Percentiles rank a stretch among this genome's conserved stretches.
phyloP scores from a whole-genome alignment of 2,329 filamentous ascomycete genomes.

The Aspergillus nomiae region DNA sequence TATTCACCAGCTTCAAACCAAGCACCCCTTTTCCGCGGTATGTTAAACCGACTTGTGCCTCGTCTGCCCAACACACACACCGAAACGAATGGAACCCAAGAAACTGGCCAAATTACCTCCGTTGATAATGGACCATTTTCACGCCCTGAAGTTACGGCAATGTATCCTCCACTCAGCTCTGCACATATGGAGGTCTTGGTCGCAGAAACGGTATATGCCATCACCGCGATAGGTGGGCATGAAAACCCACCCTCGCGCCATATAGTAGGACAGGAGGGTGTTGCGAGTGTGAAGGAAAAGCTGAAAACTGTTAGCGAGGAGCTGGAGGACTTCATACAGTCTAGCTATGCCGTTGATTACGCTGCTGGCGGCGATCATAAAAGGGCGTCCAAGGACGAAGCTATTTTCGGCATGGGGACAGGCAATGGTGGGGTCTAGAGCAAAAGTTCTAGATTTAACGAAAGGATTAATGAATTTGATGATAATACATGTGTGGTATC shows the following conservation, averaged over 20 bases:
- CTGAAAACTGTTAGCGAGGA: slow-evolving; percentile 95
- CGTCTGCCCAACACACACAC: slow-evolving; percentile 60
- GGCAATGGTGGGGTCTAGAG: slow-evolving; percentile 19
- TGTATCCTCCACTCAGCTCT: slow-evolving; percentile 73
- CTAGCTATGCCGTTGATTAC: slow-evolving; percentile 77
- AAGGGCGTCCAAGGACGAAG: slow-evolving; percentile 22
- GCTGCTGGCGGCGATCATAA: slow-evolving; percentile 33
- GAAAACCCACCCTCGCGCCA: slow-evolving; percentile 93
- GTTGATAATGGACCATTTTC: slow-evolving; percentile 40
- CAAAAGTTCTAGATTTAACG: slow-evolving; percentile 3
- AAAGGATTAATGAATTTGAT: neutral
- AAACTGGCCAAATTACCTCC: slow-evolving; percentile 25
- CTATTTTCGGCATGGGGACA: slow-evolving; percentile 12
- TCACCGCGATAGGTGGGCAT: slow-evolving; percentile 90
- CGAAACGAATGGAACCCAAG: slow-evolving; percentile 14
- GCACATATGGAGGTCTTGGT: slow-evolving; percentile 73
- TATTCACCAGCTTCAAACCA: slow-evolving; percentile 70
- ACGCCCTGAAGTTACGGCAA: slow-evolving; percentile 56
- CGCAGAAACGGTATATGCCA: slow-evolving; percentile 84
- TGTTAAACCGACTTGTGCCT: slow-evolving; percentile 78
- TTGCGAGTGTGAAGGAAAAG: slow-evolving; percentile 89
- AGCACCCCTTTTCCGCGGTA: slow-evolving; percentile 79
- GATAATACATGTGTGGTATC: neutral
- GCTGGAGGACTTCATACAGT: slow-evolving; percentile 91
- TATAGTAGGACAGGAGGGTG: slow-evolving; percentile 89